Conservation (phyloP, 192 early-diverging fungal genomes). For the Coemansia sp. region DNA sequence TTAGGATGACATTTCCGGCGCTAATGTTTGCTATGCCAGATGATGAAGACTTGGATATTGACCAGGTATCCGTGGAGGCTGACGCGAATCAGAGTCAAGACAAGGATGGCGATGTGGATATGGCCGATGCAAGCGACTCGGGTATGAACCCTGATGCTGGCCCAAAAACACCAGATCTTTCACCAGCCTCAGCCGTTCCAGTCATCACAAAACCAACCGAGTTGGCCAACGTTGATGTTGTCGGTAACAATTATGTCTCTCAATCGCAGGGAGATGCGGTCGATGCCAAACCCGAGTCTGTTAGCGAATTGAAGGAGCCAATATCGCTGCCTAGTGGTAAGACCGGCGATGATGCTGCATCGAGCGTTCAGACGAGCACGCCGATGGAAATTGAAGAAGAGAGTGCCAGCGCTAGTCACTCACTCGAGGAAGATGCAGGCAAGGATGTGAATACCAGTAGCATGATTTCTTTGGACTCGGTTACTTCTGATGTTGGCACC, state of each 20-base stretch:
- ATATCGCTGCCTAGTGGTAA: neutral
- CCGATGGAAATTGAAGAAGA: neutral
- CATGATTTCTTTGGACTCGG: conserved; percentile 7
- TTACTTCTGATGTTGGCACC: neutral
- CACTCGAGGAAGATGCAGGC: neutral
- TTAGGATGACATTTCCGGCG: conserved; percentile 36
- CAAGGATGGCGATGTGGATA: conserved; percentile 15
- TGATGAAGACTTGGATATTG: conserved; percentile 48
- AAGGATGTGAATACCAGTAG: neutral
- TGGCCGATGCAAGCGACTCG: conserved; percentile 1
- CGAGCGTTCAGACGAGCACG: neutral
- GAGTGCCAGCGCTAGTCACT: neutral
- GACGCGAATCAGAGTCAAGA: neutral
- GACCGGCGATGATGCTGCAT: neutral
- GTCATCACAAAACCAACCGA: neutral
- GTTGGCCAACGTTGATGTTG: neutral
- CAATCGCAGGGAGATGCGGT: neutral
- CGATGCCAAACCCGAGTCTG: neutral
- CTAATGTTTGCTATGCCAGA: conserved; percentile 25
- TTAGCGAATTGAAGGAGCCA: neutral
- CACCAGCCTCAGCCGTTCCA: neutral
- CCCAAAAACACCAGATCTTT: neutral
- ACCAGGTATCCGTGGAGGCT: neutral
- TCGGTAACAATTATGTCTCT: neutral
- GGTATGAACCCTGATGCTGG: neutral